A percentile compares a stretch with the other conserved stretches of the same genome.
Conservation (phyloP, 208 protist genomes). For the Leishmania turanica region DNA sequence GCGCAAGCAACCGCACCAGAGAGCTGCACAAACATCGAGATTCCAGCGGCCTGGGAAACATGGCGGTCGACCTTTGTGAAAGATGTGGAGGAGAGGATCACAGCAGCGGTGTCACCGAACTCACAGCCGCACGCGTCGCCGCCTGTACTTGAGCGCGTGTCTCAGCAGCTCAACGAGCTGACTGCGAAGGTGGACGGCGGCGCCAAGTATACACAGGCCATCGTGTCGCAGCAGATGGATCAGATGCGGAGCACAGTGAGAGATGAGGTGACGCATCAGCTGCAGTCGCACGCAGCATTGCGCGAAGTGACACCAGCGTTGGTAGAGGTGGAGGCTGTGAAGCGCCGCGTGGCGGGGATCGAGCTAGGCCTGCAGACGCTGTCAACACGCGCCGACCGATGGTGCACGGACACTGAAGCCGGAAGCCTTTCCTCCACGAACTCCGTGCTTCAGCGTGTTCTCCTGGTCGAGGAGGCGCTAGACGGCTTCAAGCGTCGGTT, state of each 20-base stretch:
- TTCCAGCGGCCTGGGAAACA: slow-evolving; percentile 9
- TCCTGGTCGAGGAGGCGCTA: slow-evolving; percentile 16
- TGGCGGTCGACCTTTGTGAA: slow-evolving; percentile 17
- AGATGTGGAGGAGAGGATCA: slow-evolving; percentile 16
- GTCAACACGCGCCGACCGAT: slow-evolving; percentile 8
- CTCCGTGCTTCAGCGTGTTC: slow-evolving; percentile 12
- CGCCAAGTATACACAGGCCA: slow-evolving; percentile 25
- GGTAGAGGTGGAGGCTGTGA: slow-evolving; percentile 53
- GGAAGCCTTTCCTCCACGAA: not conserved
- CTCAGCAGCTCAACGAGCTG: slow-evolving; percentile 32
- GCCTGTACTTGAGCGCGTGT: slow-evolving; percentile 23
- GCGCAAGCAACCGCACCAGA: not conserved
- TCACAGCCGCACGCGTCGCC: not conserved
- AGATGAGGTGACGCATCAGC: slow-evolving; percentile 28
- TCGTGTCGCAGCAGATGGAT: slow-evolving; percentile 28
- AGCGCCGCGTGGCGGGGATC: slow-evolving; percentile 43
- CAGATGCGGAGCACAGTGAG: slow-evolving; percentile 25
- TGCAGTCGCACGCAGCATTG: slow-evolving; percentile 18
- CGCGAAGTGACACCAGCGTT: slow-evolving; percentile 37
- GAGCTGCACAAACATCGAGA: not conserved
- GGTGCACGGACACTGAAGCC: not conserved
- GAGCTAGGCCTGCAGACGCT: slow-evolving; percentile 32
- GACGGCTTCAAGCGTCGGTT: slow-evolving; percentile 31
- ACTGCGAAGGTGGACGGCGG: slow-evolving; percentile 34
- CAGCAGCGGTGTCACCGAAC: slow-evolving; percentile 6